Conservation (phyloP, 2,329 filamentous ascomycete species). For the Zasmidium citrigriseum region DNA sequence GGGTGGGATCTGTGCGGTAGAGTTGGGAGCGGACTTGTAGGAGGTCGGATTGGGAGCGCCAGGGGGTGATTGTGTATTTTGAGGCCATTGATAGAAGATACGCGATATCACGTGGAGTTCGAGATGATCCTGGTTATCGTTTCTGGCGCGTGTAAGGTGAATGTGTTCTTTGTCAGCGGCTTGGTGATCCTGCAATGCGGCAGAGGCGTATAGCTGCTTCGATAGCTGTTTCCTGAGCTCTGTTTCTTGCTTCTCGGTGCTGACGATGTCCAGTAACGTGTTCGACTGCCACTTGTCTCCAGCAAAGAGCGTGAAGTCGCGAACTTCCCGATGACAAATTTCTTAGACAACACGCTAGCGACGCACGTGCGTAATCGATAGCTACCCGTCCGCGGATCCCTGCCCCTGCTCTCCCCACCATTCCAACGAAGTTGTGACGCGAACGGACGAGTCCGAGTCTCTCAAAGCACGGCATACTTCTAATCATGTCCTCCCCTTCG, state of each 20-base stretch:
- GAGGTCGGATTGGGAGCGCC: slow-evolving; percentile 67
- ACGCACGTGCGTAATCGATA: slow-evolving; percentile 2
- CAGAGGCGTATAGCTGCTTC: not conserved
- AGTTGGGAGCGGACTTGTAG: slow-evolving; percentile 66
- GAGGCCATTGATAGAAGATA: slow-evolving; percentile 56
- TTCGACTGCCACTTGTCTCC: too few species aligned
- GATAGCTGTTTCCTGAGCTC: not conserved
- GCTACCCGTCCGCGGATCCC: not conserved
- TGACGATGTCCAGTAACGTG: too few species aligned
- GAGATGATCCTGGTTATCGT: too few species aligned
- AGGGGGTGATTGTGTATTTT: slow-evolving; percentile 72
- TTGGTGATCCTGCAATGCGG: not conserved
- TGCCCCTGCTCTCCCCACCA: not conserved
- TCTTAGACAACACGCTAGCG: not conserved
- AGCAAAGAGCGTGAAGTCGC: too few species aligned
- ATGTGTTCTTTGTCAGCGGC: slow-evolving; percentile 2
- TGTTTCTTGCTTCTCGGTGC: too few species aligned
- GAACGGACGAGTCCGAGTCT: not conserved
- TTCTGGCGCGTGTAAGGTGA: not conserved
- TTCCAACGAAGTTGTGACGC: not conserved
- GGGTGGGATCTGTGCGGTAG: slow-evolving; percentile 49
- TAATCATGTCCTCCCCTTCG: slow-evolving; percentile 1
- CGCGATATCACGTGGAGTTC: not conserved
- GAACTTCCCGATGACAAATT: not conserved
- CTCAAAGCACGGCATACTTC: not conserved